Conservation (phyloP, 257 asterid species). For the Scutellaria minor region DNA sequence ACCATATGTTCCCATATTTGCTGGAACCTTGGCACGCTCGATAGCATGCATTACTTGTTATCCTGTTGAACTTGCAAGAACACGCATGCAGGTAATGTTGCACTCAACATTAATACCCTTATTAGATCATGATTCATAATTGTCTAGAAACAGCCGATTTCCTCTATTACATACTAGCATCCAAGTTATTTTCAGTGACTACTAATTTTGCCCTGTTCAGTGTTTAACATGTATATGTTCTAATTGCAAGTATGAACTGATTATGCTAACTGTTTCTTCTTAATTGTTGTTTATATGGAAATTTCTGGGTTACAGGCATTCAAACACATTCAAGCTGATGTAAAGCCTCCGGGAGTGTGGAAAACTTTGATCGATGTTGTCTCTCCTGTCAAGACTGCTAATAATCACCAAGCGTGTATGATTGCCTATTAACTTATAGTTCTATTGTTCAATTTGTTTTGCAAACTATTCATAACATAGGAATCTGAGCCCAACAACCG, state of each 20-base stretch:
- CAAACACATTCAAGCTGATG: conserved; percentile 60
- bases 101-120: background rate
- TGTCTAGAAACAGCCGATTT: background rate
- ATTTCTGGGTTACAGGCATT: conserved; percentile 57
- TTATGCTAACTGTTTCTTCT: background rate
- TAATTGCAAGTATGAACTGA: background rate
- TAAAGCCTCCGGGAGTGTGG: conserved; percentile 79
- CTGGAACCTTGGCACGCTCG: conserved; percentile 91
- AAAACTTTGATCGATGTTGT: conserved; percentile 67
- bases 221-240: background rate
- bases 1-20: conserved; percentile 74
- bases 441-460: background rate
- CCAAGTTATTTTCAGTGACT: background rate
- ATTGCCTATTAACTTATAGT: conserved; percentile 16
- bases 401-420: conserved; percentile 56
- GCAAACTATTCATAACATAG: background rate
- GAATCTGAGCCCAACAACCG: background rate
- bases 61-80: conserved; percentile 90
- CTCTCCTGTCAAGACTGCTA: conserved; percentile 56
- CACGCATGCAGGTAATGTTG: conserved; percentile 85
- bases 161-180: background rate
- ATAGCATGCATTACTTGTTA: conserved; percentile 87
- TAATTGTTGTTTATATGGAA: background rate
- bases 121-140: background rate
- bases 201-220: background rate